Evolutionary conservation across 768 basidiomycete genomes (phyloP).

Genomic region (Candolleomyces efflorescens): DNA sequence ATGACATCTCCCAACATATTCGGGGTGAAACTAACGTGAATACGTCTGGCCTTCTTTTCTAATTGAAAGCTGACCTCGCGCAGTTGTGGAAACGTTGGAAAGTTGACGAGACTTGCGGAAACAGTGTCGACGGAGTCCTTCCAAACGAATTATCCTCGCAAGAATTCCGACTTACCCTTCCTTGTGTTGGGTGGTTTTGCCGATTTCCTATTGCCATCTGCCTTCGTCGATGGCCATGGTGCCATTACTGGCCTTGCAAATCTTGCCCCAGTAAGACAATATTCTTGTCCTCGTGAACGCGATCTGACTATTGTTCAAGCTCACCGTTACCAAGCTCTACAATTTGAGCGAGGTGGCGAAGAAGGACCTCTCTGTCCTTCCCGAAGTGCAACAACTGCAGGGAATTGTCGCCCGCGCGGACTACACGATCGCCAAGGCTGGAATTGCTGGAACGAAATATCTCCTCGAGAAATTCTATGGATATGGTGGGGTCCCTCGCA

Average conservation of each 20-base stretch:
- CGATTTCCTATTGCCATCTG: constrained; percentile 77
- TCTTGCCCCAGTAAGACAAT: constrained; percentile 59
- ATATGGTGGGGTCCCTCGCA: constrained; percentile 77
- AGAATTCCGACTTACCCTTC: constrained; percentile 64
- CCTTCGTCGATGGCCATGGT: constrained; percentile 74
- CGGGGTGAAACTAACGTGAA: constrained; percentile 85
- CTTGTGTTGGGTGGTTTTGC: constrained; percentile 81
- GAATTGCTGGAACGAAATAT: constrained; percentile 82
- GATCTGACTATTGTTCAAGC: constrained; percentile 26
- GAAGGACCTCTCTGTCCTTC: constrained; percentile 51
- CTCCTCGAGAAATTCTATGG: constrained; percentile 71
- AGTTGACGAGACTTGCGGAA: constrained; percentile 80
- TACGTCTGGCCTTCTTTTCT: constrained; percentile 23
- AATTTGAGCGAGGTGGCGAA: constrained; percentile 55
- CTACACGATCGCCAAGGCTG: constrained; percentile 69
- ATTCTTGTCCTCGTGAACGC: constrained; percentile 6
- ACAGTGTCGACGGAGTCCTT: constrained; percentile 57
- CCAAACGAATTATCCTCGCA: constrained; percentile 57
- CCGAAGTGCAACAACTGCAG: constrained; percentile 72
- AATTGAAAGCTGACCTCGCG: constrained; percentile 8
- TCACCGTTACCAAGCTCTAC: constrained; percentile 54
- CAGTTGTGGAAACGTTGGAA: constrained; percentile 90
- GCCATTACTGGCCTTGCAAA: constrained; percentile 91
- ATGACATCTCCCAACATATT: constrained; percentile 69
- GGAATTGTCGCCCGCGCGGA: constrained; percentile 80